phyloP scores from a whole-genome alignment of 73 alveolate species.

The Diophrys appendiculata region DNA sequence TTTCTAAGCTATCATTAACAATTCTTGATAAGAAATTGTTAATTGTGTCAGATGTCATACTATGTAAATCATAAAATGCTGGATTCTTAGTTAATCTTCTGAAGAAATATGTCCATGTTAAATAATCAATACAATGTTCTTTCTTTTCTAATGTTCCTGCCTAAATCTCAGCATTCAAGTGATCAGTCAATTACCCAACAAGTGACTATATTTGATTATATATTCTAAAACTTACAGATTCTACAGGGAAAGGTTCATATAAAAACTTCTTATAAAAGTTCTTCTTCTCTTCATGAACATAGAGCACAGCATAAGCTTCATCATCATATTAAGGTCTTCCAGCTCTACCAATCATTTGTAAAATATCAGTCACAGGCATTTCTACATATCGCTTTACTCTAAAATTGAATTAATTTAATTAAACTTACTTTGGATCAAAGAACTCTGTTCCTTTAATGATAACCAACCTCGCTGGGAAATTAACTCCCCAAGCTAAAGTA shows the following conservation, averaged over 20 bases:
- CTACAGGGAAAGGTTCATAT: constrained; percentile 99
- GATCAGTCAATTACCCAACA: constrained; percentile 94
- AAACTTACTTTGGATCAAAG: constrained; percentile 89
- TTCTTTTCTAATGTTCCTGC: constrained; percentile 88
- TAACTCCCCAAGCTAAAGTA: constrained; percentile 99
- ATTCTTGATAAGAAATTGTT: constrained; percentile 60
- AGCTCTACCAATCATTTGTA: constrained; percentile 99
- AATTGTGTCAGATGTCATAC: constrained; percentile 59
- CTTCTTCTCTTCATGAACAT: constrained; percentile 96
- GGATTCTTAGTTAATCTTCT: constrained; percentile 97
- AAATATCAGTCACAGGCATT: constrained; percentile 94
- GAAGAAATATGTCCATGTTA: constrained; percentile 95
- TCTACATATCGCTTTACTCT: constrained; percentile 95
- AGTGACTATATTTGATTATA: constrained; percentile 44
- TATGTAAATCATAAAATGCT: constrained; percentile 81
- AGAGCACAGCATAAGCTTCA: constrained; percentile 91
- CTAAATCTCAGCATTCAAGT: constrained; percentile 98
- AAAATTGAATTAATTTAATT: no score
- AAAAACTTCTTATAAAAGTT: constrained; percentile 97
- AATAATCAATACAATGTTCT: constrained; percentile 80
- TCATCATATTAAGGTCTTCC: constrained; percentile 98
- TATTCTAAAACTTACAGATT: constrained; percentile 63
- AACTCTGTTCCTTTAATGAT: constrained; percentile 99
- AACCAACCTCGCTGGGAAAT: constrained; percentile 99
- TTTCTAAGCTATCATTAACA: constrained; percentile 68